Base-by-base conservation (phyloP, 2,329 filamentous ascomycete species). In the Monosporascus sp. region DNA sequence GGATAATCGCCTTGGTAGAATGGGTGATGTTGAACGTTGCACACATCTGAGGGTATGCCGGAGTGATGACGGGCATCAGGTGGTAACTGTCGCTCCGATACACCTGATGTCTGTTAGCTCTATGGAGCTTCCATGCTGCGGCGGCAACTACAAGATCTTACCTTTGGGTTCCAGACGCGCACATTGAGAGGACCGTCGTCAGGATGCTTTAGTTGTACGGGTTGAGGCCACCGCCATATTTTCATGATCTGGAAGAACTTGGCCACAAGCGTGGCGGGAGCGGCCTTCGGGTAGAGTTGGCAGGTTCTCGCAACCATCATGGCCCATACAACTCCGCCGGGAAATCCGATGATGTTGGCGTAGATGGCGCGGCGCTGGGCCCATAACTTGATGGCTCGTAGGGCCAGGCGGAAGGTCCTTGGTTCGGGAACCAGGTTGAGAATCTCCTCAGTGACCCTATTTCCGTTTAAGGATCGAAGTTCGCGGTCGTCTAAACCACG, bases 61-160 rank as follows among this genome's bases (percentile, higher is more conserved):
- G 94, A 1, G 94, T 99, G 65, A 99, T 97, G 70, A 99, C 90
- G 27, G 94, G 94, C 94, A 99, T 99, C 50, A 97, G 76, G 70
- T 97, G 93, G 60, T 84, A 89, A 44, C 83, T 82, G 69, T 97
- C 94, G 51, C 83, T 82, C 55, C 84, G 84, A 69, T 96, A 95
- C 31, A 91, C 76, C 80, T 89, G 62, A 47, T 56, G 48, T 31
- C 34, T 52, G 59, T 62, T 60, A 63, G 57, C 49, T 51, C 48
- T 65, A 56, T 59, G 51, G 65, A 11, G 18, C 17, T 48, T 9
- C 15, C 7, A 18, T 9, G 24, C 15, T 4, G 25, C 25, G 25
- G 24, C 24, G 15, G 14, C 20, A 31, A 1, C 1, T 6, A 27
- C 38, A 4, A 37, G 27, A 11, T 61, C 75, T 58, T 72, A 90